Conservation (phyloP, 2,329 filamentous ascomycete genomes). For the Anisogramma anomala region DNA sequence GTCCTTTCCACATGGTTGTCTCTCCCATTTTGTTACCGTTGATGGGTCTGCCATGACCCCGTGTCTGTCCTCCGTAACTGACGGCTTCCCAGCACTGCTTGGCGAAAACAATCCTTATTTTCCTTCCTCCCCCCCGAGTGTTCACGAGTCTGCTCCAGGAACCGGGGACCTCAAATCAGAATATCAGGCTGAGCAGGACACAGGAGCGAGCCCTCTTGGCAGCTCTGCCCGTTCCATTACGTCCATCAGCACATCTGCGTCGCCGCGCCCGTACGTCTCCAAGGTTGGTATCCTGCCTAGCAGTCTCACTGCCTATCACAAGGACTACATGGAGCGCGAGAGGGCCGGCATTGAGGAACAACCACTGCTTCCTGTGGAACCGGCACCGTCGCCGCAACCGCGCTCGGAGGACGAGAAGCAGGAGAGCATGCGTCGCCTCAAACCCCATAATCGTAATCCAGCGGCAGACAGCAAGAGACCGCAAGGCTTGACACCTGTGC, state of each 20-base stretch:
- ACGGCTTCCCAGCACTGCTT: constrained; percentile 32
- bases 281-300: constrained; percentile 88
- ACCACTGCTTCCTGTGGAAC: constrained; percentile 32
- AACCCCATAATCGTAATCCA: constrained; percentile 69
- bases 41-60: not conserved
- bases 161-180: constrained; percentile 27
- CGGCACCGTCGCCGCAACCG: constrained; percentile 37
- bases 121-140: constrained; percentile 34
- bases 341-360: constrained; percentile 40
- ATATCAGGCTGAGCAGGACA: constrained; percentile 20
- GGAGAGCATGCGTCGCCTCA: constrained; percentile 67
- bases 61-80: constrained; percentile 16
- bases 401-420: constrained; percentile 65
- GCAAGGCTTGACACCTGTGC: constrained; percentile 50
- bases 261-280: constrained; percentile 53
- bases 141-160: constrained; percentile 43
- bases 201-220: constrained; percentile 38
- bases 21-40: not conserved
- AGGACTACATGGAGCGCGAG: constrained; percentile 72
- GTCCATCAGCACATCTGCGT: constrained; percentile 35
- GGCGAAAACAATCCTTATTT: constrained; percentile 32
- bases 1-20: not conserved
- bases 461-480: constrained; percentile 50
- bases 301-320: constrained; percentile 81
- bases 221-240: constrained; percentile 44